Conservation (phyloP, 345 rosid genomes). For the Acer saccharum region DNA sequence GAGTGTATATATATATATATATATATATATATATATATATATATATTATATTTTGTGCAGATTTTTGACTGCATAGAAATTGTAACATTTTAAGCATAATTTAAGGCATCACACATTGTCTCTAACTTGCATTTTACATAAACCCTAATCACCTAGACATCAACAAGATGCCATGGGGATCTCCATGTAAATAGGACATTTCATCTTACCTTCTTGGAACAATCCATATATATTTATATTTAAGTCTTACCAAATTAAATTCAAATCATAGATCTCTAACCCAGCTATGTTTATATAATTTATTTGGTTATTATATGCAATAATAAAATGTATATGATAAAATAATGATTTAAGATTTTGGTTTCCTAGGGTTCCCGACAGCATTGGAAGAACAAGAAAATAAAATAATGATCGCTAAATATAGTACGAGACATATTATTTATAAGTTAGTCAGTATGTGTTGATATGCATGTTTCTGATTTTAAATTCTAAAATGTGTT, state of each 20-base stretch:
- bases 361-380: slow-evolving; percentile 45
- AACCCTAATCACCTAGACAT: slow-evolving; percentile 30
- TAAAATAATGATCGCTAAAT: neutral
- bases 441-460: neutral
- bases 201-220: slow-evolving; percentile 15
- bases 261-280: no score
- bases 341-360: neutral
- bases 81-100: neutral
- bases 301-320: neutral
- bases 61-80: neutral
- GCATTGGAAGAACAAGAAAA: slow-evolving; percentile 36
- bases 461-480: slow-evolving; percentile 21
- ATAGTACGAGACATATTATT: slow-evolving; percentile 14
- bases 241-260: no score
- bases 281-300: neutral
- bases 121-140: slow-evolving; percentile 10
- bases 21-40: no score
- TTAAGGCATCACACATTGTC: slow-evolving; percentile 17
- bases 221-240: neutral
- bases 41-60: neutral
- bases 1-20: no score
- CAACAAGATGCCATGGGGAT: slow-evolving; percentile 33
- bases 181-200: slow-evolving; percentile 24
- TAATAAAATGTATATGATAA: neutral
- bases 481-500: neutral